Evolutionary conservation across 306 rosid species (phyloP), one percentile per base, ranked within the genome.

Genomic region (Sphenostylis stenocarpa): DNA sequence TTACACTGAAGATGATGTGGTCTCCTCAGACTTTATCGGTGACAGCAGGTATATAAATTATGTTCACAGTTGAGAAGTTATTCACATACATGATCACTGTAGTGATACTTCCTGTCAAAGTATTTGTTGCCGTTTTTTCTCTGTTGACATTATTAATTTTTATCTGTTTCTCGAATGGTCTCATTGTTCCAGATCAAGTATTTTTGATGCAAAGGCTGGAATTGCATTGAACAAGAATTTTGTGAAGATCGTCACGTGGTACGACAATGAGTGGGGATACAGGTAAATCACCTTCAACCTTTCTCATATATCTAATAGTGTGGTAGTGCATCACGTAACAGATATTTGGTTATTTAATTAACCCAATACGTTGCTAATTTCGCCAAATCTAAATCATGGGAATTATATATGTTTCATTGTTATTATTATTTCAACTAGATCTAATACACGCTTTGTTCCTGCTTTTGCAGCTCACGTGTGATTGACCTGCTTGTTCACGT

Each of bases 191-290:
- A 92, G 97, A 89, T 88, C 93, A 39, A 88, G 95, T 31, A 87
- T 90, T 58, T 90, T 92, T 61, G 90, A 92, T 48, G 97, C 96
- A 0, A 90, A 88, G 86, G 97, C 93, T 0, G 97, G 97, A 62
- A 90, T 88, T 66, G 93, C 97, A 4, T 78, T 92, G 88, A 90
- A 29, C 15, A 71, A 90, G 0, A 55, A 68, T 1, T 92, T 73
- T 26, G 82, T 80, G 55, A 92, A 92, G 90, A 41, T 90, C 5
- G 85, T 92, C 4, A 5, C 93, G 0, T 92, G 96, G 97, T 92
- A 92, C 9, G 96, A 92, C 85, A 92, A 92, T 41, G 96, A 92
- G 81, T 62, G 78, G 90, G 96, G 96, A 31, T 92, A 92, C 89
- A 91, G 95, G 97, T 91, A 82, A 70, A 67, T 9, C 16, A 28